phyloP scores from a whole-genome alignment of 108 stramenopile genomes.

The Cylindrotheca closterium region DNA sequence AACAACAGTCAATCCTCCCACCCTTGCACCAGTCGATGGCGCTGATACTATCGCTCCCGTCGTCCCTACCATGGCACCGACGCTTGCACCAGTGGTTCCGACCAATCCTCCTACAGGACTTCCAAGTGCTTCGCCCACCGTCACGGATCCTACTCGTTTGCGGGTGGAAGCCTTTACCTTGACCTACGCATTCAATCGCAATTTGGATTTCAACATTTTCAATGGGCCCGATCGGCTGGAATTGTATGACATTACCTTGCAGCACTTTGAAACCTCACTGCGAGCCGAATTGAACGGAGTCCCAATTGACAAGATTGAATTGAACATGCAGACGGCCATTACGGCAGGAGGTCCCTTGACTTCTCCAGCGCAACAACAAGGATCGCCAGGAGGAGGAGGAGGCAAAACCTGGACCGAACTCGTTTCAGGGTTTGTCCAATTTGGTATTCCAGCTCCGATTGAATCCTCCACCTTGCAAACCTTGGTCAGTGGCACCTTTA shows the following conservation, averaged over 20 bases:
- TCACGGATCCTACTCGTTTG: not conserved
- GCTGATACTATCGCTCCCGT: no score
- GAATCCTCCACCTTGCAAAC: conserved; percentile 1
- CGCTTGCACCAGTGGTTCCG: not conserved
- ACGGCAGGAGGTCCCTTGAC: no score
- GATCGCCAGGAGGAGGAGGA: no score
- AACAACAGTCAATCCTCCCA: no score
- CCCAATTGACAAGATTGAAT: not conserved
- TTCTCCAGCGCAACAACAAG: no score
- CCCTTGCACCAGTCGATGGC: no score
- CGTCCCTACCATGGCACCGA: not conserved
- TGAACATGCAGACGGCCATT: not conserved
- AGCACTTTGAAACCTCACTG: not conserved
- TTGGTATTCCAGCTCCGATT: not conserved
- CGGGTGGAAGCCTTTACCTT: not conserved
- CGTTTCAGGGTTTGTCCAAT: conserved; percentile 3
- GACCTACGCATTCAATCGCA: not conserved
- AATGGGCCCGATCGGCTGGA: not conserved
- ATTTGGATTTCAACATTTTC: not conserved
- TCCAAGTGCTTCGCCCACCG: not conserved
- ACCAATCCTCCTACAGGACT: not conserved
- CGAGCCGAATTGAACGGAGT: not conserved
- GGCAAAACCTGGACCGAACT: no score
- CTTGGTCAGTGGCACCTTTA: conserved; percentile 12
- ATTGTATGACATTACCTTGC: not conserved